phyloP scores from a whole-genome alignment of 2,329 filamentous ascomycete species.

The Neofusicoccum parvum region DNA sequence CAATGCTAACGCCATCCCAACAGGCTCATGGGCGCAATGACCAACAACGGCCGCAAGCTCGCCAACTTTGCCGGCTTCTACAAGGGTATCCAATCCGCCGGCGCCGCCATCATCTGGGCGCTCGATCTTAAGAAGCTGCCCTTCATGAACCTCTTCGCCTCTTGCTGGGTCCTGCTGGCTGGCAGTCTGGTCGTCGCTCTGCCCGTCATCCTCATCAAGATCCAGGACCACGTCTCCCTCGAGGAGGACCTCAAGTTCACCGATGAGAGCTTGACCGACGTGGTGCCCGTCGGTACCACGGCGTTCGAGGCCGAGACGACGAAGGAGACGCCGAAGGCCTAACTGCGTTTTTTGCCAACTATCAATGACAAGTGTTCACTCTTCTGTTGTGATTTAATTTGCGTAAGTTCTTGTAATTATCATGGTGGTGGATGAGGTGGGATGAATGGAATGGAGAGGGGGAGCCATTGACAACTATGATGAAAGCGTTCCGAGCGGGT shows the following conservation, averaged over 20 bases:
- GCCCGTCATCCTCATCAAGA: slow-evolving; percentile 76
- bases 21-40: slow-evolving; percentile 88
- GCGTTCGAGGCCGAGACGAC: slow-evolving; percentile 28
- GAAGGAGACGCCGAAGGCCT: too few relatives aligned
- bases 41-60: slow-evolving; percentile 88
- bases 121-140: slow-evolving; percentile 62
- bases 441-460: neutral
- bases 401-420: neutral
- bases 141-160: slow-evolving; percentile 73
- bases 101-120: slow-evolving; percentile 74
- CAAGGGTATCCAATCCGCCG: slow-evolving; percentile 88
- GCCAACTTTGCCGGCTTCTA: slow-evolving; percentile 92
- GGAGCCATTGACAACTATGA: slow-evolving; percentile 27
- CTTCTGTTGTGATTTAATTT: too few relatives aligned
- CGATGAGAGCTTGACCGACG: slow-evolving; percentile 78
- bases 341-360: too few relatives aligned
- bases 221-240: slow-evolving; percentile 77
- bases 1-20: neutral
- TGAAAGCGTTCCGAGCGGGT: slow-evolving; percentile 26
- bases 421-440: neutral
- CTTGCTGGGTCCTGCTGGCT: slow-evolving; percentile 74
- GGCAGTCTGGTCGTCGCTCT: slow-evolving; percentile 75
- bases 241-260: slow-evolving; percentile 84
- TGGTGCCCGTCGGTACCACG: slow-evolving; percentile 42
- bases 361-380: too few relatives aligned